A percentile compares a stretch with the other conserved stretches of the same genome.
Conservation (phyloP, 2,329 filamentous ascomycete species). For the Pseudocercospora vitis region DNA sequence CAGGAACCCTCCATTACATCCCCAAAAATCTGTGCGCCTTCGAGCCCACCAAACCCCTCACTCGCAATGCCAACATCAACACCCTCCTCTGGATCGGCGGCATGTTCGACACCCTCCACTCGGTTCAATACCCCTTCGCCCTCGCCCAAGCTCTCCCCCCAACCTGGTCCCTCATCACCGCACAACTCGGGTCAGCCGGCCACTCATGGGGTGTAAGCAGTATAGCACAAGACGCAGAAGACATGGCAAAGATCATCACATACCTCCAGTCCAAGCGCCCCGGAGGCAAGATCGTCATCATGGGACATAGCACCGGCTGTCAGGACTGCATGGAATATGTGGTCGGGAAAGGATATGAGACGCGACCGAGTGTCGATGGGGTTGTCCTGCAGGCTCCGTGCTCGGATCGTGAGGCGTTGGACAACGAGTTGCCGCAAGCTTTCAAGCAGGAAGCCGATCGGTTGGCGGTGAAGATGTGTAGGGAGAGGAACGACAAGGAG, state of each 20-base stretch:
- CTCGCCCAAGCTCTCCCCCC: slow-evolving; percentile 52
- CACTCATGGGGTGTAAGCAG: slow-evolving; percentile 56
- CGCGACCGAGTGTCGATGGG: slow-evolving; percentile 63
- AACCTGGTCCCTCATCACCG: slow-evolving; percentile 53
- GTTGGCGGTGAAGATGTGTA: slow-evolving; percentile 53
- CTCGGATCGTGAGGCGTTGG: slow-evolving; percentile 69
- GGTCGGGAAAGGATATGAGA: slow-evolving; percentile 31
- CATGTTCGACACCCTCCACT: slow-evolving; percentile 67
- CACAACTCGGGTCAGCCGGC: slow-evolving; percentile 50
- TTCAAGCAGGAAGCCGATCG: slow-evolving; percentile 43
- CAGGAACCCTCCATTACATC: slow-evolving; percentile 46
- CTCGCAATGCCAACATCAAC: slow-evolving; percentile 45
- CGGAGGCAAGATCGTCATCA: slow-evolving; percentile 59
- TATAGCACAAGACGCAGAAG: slow-evolving; percentile 55
- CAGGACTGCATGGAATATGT: slow-evolving; percentile 69
- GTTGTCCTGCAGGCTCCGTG: slow-evolving; percentile 79
- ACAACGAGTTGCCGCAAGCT: slow-evolving; percentile 46
- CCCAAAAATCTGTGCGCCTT: slow-evolving; percentile 46
- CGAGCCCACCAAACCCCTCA: slow-evolving; percentile 41
- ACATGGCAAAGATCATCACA: slow-evolving; percentile 53
- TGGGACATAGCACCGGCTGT: slow-evolving; percentile 69
- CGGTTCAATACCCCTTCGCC: slow-evolving; percentile 57
- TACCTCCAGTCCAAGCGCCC: slow-evolving; percentile 50
- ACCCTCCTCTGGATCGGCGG: slow-evolving; percentile 70
- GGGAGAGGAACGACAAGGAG: slow-evolving; percentile 47